A percentile compares a stretch with the other conserved stretches of the same genome.
These are phyloP conservation scores for Stephania cephalantha DNA, from an alignment of 164 flowering plant genomes.

Conservation along the genomic window DNA sequence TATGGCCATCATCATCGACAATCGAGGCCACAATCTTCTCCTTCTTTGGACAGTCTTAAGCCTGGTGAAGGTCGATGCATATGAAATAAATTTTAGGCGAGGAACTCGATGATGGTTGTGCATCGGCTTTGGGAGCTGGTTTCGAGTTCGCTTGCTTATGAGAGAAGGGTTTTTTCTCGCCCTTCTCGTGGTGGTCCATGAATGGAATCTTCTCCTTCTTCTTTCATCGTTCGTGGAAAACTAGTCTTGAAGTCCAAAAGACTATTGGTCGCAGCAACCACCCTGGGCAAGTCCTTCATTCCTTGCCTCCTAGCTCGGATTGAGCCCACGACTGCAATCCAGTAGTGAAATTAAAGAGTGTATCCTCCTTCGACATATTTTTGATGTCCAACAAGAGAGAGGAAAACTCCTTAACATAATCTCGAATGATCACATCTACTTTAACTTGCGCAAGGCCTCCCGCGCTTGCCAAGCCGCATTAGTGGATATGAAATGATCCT, in stretches of 20 bases:
- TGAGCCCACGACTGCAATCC: slow-evolving; percentile 13
- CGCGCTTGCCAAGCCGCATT: slow-evolving; percentile 15
- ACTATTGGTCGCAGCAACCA: slow-evolving; percentile 1
- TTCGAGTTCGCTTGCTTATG: too few relatives aligned
- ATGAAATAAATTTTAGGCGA: too few relatives aligned
- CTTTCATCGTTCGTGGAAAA: background rate
- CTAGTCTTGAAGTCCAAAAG: background rate
- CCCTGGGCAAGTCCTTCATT: slow-evolving; percentile 9
- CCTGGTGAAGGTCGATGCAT: too few relatives aligned
- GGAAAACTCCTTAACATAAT: slow-evolving; percentile 15
- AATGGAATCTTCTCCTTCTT: background rate
- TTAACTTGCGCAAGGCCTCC: slow-evolving; percentile 2
- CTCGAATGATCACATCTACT: slow-evolving; percentile 1
- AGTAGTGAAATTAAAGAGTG: slow-evolving; percentile 17
- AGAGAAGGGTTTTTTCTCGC: too few relatives aligned
- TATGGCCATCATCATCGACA: too few relatives aligned
- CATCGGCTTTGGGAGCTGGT: too few relatives aligned
- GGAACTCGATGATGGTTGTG: too few relatives aligned
- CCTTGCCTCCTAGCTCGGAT: slow-evolving; percentile 10
- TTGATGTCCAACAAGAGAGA: slow-evolving; percentile 17
- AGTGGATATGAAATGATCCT: too few relatives aligned
- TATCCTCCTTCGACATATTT: slow-evolving; percentile 23
- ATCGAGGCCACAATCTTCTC: too few relatives aligned
- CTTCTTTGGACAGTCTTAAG: too few relatives aligned
- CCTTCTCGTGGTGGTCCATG: too few relatives aligned